A percentile compares a stretch with the other conserved stretches of the same genome.
Evolutionary conservation across 192 early-diverging fungal species (phyloP).

Genomic region (Borealophlyctis nickersoniae): DNA sequence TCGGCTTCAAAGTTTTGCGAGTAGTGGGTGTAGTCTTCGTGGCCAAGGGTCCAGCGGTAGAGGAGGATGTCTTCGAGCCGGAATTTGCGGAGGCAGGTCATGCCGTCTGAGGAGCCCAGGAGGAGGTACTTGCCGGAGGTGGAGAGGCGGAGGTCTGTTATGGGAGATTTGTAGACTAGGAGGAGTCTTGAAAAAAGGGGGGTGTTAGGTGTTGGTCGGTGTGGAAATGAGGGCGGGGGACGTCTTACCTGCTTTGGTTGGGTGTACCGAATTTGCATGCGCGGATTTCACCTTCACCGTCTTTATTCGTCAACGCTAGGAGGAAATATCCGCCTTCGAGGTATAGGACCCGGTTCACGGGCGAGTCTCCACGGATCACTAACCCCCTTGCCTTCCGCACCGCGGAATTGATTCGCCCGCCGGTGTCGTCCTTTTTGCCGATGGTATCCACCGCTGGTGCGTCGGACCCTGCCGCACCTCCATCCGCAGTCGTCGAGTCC

Average conservation of each 20-base stretch:
- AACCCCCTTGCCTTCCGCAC: conserved; percentile 44
- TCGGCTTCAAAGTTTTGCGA: conserved; percentile 34
- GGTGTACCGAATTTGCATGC: conserved; percentile 42
- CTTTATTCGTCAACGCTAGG: conserved; percentile 43
- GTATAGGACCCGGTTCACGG: conserved; percentile 37
- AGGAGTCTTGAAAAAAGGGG: conserved; percentile 30
- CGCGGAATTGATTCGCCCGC: conserved; percentile 31
- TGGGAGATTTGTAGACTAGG: conserved; percentile 26
- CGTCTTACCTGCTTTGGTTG: conserved; percentile 42
- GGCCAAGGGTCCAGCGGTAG: conserved; percentile 37
- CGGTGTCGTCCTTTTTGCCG: conserved; percentile 6
- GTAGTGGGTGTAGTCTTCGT: conserved; percentile 43
- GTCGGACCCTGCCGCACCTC: neutral
- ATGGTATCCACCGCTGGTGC: neutral
- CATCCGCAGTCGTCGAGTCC: conserved; percentile 13
- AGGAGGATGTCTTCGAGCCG: conserved; percentile 43
- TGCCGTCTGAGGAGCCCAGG: conserved; percentile 41
- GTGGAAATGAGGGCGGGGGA: conserved; percentile 11
- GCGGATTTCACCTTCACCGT: conserved; percentile 48
- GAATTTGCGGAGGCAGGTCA: conserved; percentile 42
- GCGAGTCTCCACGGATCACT: conserved; percentile 30
- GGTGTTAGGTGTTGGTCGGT: neutral
- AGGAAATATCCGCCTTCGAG: conserved; percentile 56
- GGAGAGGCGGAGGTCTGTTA: conserved; percentile 40
- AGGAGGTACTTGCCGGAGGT: conserved; percentile 45